A percentile compares a stretch with the other conserved stretches of the same genome.
phyloP scores from a whole-genome alignment of 768 basidiomycete genomes.

The Collybia sordida region DNA sequence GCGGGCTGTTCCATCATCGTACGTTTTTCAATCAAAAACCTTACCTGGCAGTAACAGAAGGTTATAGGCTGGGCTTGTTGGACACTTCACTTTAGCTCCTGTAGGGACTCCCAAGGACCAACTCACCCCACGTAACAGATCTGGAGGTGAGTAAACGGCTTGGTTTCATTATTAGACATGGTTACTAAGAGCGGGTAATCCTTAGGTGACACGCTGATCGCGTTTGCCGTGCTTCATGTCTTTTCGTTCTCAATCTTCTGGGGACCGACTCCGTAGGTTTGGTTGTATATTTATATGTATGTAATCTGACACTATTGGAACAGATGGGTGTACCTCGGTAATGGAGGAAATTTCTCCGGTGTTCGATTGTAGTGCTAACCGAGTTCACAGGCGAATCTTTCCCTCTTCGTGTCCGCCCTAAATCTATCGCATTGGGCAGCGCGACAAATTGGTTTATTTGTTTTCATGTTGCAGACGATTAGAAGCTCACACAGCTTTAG shows the following conservation, averaged over 20 bases:
- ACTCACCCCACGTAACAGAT: slow-evolving; percentile 55
- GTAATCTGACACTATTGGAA: background rate
- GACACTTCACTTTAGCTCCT: slow-evolving; percentile 65
- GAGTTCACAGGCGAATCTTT: slow-evolving; percentile 57
- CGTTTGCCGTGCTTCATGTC: slow-evolving; percentile 79
- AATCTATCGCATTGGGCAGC: slow-evolving; percentile 76
- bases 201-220: slow-evolving; percentile 62
- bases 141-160: slow-evolving; percentile 36
- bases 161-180: no score
- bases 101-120: slow-evolving; percentile 41
- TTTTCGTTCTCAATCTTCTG: slow-evolving; percentile 72
- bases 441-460: slow-evolving; percentile 37
- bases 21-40: slow-evolving; percentile 11
- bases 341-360: background rate
- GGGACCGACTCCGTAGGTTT: slow-evolving; percentile 63
- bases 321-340: slow-evolving; percentile 67
- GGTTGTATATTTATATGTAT: background rate
- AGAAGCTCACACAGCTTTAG: slow-evolving; percentile 37
- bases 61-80: slow-evolving; percentile 64
- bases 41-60: background rate
- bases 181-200: no score
- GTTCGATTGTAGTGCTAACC: background rate
- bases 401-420: slow-evolving; percentile 77
- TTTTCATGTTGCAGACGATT: background rate
- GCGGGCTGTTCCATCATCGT: slow-evolving; percentile 64